A percentile compares a stretch with the other conserved stretches of the same genome.
These are phyloP conservation scores for Exserohilum rostratum DNA, from an alignment of 2,329 filamentous ascomycete genomes.

Conservation along the genomic window DNA sequence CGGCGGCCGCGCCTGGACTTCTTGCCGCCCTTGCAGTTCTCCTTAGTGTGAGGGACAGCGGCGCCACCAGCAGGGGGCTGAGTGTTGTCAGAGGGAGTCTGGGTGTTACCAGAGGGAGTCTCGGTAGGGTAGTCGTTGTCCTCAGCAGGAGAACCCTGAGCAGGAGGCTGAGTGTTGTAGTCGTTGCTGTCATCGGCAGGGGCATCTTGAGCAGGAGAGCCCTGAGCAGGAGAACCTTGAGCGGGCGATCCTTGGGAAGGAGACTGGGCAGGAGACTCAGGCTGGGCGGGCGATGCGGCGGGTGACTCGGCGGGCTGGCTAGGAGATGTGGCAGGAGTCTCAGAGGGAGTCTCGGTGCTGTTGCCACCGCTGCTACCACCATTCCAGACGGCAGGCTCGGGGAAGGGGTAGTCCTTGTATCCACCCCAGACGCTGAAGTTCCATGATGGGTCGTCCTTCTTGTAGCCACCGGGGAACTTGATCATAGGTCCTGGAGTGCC, in stretches of 20 bases:
- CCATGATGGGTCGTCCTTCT: constrained; percentile 29
- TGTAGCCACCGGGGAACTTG: constrained; percentile 51
- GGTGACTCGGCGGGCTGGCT: neutral
- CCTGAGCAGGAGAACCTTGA: no score
- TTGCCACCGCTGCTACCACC: constrained; percentile 8
- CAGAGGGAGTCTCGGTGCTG: no score
- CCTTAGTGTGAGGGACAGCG: neutral
- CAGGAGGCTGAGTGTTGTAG: no score
- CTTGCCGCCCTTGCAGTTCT: constrained; percentile 7
- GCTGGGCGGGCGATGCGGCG: neutral
- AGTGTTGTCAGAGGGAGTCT: no score
- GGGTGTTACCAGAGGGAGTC: no score
- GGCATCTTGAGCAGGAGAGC: no score
- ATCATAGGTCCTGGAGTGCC: constrained; percentile 37
- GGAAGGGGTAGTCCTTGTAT: constrained; percentile 28
- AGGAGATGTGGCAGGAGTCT: neutral
- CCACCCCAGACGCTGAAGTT: constrained; percentile 27
- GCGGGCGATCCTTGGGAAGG: no score
- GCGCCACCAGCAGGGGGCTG: neutral
- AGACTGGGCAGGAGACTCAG: neutral
- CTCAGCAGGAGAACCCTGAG: no score
- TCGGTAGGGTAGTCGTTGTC: no score
- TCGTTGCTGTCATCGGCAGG: no score
- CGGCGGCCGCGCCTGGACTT: constrained; percentile 2
- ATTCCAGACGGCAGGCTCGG: constrained; percentile 24